A percentile compares a stretch with the other conserved stretches of the same genome.
Evolutionary conservation across 106 monocot genomes (phyloP).

Genomic region (Cymbidium sinense): DNA sequence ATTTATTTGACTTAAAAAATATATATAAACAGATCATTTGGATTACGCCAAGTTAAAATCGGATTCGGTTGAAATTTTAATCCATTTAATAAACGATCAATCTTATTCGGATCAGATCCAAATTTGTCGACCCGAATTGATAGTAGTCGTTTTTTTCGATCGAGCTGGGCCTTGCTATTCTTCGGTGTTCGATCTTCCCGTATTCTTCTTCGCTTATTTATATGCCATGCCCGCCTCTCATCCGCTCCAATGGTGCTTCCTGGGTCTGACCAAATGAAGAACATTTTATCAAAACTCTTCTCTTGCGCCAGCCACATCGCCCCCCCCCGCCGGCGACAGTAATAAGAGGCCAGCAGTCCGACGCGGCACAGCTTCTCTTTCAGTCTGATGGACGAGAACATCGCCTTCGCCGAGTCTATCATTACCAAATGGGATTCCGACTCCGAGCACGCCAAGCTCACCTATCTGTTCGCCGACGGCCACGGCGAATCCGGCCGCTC

Average conservation of each 20-base stretch:
- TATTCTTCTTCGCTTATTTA: too few species aligned
- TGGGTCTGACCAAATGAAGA: background rate
- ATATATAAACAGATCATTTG: too few species aligned
- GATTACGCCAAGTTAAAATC: too few species aligned
- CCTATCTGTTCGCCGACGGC: constrained; percentile 31
- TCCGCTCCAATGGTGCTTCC: background rate
- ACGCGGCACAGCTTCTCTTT: constrained; percentile 7
- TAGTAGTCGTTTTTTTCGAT: too few species aligned
- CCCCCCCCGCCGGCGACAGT: background rate
- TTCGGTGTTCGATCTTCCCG: too few species aligned
- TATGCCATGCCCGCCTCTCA: background rate
- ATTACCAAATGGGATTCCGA: constrained; percentile 35
- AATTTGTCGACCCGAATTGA: too few species aligned
- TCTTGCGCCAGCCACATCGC: background rate
- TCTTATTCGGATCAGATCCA: too few species aligned
- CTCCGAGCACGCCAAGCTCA: constrained; percentile 13
- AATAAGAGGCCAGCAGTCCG: background rate
- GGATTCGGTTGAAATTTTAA: too few species aligned
- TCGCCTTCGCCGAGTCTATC: constrained; percentile 27
- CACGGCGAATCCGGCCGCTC: constrained; percentile 23
- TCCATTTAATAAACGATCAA: too few species aligned
- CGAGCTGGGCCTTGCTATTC: too few species aligned
- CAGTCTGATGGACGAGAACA: constrained; percentile 32
- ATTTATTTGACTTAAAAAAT: too few species aligned
- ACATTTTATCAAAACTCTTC: constrained; percentile 9